Percentiles rank a stretch among this genome's conserved stretches.
Evolutionary conservation across 371 early-diverging fungal genomes (phyloP).

Genomic region (Coemansia sp.): DNA sequence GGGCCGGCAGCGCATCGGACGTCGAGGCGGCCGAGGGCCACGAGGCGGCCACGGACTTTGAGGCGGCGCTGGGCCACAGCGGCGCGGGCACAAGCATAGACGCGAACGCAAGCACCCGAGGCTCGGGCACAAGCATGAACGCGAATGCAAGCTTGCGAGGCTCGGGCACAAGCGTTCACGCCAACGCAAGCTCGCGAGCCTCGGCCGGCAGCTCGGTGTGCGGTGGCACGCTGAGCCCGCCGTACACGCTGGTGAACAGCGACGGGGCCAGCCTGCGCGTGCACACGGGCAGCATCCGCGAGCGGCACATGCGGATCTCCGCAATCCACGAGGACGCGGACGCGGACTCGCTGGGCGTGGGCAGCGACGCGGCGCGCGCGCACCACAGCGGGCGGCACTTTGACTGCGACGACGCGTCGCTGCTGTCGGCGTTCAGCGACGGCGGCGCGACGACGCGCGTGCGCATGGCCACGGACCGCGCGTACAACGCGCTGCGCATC

Average conservation of each 20-base stretch:
- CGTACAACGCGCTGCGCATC: conserved; percentile 38
- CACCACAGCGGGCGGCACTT: background rate
- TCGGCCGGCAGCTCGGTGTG: too few relatives aligned
- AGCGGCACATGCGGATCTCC: conserved; percentile 36
- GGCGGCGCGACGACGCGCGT: conserved; percentile 38
- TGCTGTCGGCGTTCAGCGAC: conserved; percentile 41
- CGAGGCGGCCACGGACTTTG: too few relatives aligned
- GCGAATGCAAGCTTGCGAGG: too few relatives aligned
- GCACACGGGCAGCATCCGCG: conserved; percentile 47
- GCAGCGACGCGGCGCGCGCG: background rate
- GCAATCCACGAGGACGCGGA: conserved; percentile 42
- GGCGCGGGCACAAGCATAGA: too few relatives aligned
- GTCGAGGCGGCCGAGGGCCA: too few relatives aligned
- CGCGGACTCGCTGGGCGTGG: conserved; percentile 11
- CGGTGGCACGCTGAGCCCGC: conserved; percentile 28
- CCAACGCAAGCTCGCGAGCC: too few relatives aligned
- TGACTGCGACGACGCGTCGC: conserved; percentile 25
- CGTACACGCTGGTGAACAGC: conserved; percentile 44
- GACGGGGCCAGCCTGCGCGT: conserved; percentile 46
- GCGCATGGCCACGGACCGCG: conserved; percentile 41
- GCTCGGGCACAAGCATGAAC: too few relatives aligned
- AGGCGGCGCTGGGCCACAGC: too few relatives aligned
- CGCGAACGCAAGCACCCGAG: too few relatives aligned
- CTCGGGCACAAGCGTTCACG: too few relatives aligned
- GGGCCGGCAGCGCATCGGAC: too few relatives aligned